Conservation (phyloP, 2,329 filamentous ascomycete species). For the Pseudogymnoascus sp. region DNA sequence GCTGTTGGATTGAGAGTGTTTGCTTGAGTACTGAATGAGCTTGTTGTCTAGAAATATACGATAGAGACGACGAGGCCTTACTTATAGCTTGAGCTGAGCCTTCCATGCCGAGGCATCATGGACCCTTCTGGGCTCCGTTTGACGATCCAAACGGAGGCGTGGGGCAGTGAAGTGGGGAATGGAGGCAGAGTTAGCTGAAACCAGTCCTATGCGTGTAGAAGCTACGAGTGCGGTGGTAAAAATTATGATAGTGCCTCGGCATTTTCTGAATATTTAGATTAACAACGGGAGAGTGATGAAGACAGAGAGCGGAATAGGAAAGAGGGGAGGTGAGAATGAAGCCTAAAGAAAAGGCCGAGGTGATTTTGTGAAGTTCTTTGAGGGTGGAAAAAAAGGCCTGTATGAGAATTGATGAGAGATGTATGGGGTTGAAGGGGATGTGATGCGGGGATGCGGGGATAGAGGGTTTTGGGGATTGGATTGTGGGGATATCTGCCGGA, state of each 20-base stretch:
- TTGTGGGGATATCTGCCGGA: slow-evolving; percentile 2
- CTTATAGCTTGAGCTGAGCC: neutral
- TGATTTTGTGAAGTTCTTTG: neutral
- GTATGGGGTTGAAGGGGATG: neutral
- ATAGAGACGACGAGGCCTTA: neutral
- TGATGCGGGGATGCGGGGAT: neutral
- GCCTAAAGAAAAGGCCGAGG: neutral
- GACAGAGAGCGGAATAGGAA: neutral
- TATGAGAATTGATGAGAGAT: neutral
- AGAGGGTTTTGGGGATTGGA: neutral
- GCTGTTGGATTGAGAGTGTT: neutral
- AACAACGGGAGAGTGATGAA: neutral
- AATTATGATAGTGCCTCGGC: neutral
- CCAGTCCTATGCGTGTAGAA: neutral
- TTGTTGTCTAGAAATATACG: neutral
- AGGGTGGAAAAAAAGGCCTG: neutral
- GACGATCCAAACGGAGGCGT: neutral
- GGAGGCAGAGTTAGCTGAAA: neutral
- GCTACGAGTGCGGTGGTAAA: neutral
- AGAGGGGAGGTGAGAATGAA: neutral
- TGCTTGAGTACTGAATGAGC: neutral
- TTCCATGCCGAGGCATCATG: slow-evolving; percentile 3
- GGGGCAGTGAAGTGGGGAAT: neutral
- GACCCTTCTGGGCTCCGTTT: neutral
- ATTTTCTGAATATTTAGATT: neutral